Conservation (phyloP, 2,329 filamentous ascomycete genomes). For the Ophiocordyceps unilateralis region DNA sequence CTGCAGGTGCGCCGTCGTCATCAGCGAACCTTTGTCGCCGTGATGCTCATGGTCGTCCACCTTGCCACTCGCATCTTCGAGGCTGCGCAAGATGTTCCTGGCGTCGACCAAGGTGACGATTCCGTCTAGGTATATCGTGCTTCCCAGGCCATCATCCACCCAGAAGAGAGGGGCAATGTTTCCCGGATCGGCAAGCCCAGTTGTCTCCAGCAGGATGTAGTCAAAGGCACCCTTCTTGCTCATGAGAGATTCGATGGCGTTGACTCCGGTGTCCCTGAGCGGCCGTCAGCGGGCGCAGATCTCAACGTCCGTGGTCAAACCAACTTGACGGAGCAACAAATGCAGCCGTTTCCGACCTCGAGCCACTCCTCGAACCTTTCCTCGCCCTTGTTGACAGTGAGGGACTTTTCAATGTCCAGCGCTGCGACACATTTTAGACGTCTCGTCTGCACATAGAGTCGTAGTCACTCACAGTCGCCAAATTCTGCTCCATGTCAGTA, state of each 20-base stretch:
- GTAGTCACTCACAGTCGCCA: constrained; percentile 50
- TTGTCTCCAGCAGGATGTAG: constrained; percentile 94
- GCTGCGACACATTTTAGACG: constrained; percentile 29
- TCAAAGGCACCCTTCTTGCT: constrained; percentile 86
- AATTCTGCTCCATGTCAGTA: constrained; percentile 39
- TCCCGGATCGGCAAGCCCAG: constrained; percentile 83
- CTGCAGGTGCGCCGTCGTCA: constrained; percentile 89
- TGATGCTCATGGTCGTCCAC: constrained; percentile 33
- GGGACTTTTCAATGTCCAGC: constrained; percentile 85
- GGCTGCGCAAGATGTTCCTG: constrained; percentile 69
- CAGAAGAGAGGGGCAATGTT: constrained; percentile 94
- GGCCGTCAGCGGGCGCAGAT: background rate
- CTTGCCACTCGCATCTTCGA: constrained; percentile 53
- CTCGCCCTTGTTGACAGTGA: constrained; percentile 74
- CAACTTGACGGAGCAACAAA: constrained; percentile 93
- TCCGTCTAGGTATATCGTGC: constrained; percentile 89
- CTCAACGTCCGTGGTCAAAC: constrained; percentile 1
- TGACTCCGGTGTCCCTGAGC: constrained; percentile 69
- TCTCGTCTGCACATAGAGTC: constrained; percentile 1
- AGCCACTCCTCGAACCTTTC: constrained; percentile 87
- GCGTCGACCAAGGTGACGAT: constrained; percentile 94
- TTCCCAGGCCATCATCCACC: constrained; percentile 90
- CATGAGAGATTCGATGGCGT: constrained; percentile 91
- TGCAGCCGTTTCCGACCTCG: constrained; percentile 88
- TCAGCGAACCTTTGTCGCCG: constrained; percentile 43